Conservation (phyloP, 1,139 yeast genomes). For the Suhomyces guaymorum region DNA sequence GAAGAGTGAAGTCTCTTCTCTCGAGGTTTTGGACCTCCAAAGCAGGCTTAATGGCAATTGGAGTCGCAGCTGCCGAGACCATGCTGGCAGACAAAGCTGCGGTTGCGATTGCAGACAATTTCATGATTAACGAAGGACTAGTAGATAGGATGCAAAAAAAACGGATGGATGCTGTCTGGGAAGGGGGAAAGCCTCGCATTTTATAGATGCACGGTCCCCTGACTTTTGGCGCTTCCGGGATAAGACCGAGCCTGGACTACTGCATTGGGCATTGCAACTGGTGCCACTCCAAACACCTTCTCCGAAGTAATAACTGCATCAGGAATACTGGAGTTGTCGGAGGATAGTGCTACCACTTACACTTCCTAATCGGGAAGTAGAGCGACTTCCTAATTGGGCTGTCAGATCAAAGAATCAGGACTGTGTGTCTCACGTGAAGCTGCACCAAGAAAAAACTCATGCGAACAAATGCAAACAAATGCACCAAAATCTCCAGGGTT, state of each 20-base stretch:
- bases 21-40: no score
- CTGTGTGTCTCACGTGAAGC: no score
- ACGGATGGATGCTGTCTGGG: background rate
- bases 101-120: conserved; percentile 21
- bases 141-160: conserved; percentile 1
- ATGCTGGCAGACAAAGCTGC: conserved; percentile 20
- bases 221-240: no score
- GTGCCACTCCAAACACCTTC: conserved; percentile 1
- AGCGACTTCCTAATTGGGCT: conserved; percentile 7
- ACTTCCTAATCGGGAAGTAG: conserved; percentile 11
- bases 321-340: conserved; percentile 5
- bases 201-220: background rate
- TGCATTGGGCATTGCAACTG: conserved; percentile 3
- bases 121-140: conserved; percentile 20
- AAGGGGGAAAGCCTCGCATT: background rate
- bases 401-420: background rate
- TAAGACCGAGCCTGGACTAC: background rate
- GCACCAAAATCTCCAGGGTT: no score
- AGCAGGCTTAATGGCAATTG: no score
- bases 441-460: no score
- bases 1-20: no score
- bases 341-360: conserved; percentile 1
- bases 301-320: conserved; percentile 5
- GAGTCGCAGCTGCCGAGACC: conserved; percentile 14
- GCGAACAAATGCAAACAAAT: no score